Conservation (phyloP, 306 rosid genomes). For the Ochetophila trinervis region DNA sequence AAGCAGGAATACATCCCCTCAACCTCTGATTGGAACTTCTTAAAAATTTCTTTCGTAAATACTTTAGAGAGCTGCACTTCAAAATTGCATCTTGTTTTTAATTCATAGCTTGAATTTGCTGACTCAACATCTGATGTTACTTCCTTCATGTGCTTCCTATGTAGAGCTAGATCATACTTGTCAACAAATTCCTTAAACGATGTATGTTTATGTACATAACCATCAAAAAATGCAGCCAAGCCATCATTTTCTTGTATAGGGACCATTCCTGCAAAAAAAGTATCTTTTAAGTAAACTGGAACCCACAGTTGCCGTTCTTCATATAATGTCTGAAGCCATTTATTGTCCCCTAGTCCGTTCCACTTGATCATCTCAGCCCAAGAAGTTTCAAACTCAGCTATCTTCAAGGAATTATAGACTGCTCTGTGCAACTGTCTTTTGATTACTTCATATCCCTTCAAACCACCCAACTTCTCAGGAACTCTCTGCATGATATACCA, state of each 20-base stretch:
- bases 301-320: conserved; percentile 59
- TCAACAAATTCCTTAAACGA: conserved; percentile 77
- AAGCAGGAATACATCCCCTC: conserved; percentile 74
- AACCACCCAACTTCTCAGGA: conserved; percentile 80
- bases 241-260: conserved; percentile 49
- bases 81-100: conserved; percentile 54
- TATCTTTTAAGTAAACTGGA: conserved; percentile 72
- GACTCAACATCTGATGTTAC: conserved; percentile 55
- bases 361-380: conserved; percentile 63
- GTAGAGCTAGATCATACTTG: conserved; percentile 67
- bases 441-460: conserved; percentile 63
- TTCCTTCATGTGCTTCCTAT: conserved; percentile 62
- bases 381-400: conserved; percentile 61
- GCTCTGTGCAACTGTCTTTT: conserved; percentile 46
- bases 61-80: conserved; percentile 60
- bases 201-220: conserved; percentile 70
- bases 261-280: conserved; percentile 56
- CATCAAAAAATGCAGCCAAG: conserved; percentile 55
- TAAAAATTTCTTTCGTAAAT: conserved; percentile 57
- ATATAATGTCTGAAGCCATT: conserved; percentile 60
- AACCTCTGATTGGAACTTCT: conserved; percentile 61
- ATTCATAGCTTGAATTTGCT: conserved; percentile 35
- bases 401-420: conserved; percentile 56
- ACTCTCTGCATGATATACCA: conserved; percentile 62
- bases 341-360: conserved; percentile 51